Conservation (phyloP, 169 alveolate genomes). For the Babesia bigemina region DNA sequence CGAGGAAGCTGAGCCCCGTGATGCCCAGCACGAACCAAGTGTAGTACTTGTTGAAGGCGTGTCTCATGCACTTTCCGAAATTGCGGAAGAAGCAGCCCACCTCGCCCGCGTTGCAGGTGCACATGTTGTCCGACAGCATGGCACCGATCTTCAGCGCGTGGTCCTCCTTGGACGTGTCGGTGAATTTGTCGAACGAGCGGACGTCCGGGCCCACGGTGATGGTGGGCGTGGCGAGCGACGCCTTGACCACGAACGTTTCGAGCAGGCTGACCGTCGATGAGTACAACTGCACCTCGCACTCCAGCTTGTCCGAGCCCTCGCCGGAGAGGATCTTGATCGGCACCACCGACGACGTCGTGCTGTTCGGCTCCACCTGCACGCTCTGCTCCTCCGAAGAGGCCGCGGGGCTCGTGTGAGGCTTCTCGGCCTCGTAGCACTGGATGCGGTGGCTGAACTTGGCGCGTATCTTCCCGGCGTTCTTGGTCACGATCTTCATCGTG, state of each 20-base stretch:
- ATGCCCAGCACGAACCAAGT: slow-evolving; percentile 45
- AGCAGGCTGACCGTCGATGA: slow-evolving; percentile 10
- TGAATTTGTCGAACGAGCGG: slow-evolving; percentile 3
- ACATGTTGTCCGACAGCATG: not conserved
- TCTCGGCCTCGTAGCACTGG: slow-evolving; percentile 17
- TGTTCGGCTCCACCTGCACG: slow-evolving; percentile 23
- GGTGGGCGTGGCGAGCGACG: not conserved
- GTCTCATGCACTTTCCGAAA: slow-evolving; percentile 45
- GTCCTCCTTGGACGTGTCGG: not conserved
- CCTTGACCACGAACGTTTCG: slow-evolving; percentile 5
- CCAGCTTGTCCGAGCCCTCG: not conserved
- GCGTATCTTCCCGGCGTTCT: slow-evolving; percentile 42
- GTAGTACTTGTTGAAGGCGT: slow-evolving; percentile 38
- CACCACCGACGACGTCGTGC: not conserved
- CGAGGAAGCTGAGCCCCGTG: slow-evolving; percentile 32
- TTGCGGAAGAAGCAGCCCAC: slow-evolving; percentile 49
- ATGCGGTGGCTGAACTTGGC: slow-evolving; percentile 38
- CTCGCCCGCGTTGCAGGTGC: slow-evolving; percentile 48
- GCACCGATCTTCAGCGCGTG: not conserved
- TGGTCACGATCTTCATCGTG: slow-evolving; percentile 20
- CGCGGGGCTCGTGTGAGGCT: not conserved
- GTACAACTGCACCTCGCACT: slow-evolving; percentile 19
- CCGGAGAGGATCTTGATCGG: slow-evolving; percentile 24
- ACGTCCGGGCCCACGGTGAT: slow-evolving; percentile 6
- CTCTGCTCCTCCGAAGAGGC: slow-evolving; percentile 17